phyloP scores from a whole-genome alignment of 2,329 filamentous ascomycete genomes.

The Ambrosiella xylebori region DNA sequence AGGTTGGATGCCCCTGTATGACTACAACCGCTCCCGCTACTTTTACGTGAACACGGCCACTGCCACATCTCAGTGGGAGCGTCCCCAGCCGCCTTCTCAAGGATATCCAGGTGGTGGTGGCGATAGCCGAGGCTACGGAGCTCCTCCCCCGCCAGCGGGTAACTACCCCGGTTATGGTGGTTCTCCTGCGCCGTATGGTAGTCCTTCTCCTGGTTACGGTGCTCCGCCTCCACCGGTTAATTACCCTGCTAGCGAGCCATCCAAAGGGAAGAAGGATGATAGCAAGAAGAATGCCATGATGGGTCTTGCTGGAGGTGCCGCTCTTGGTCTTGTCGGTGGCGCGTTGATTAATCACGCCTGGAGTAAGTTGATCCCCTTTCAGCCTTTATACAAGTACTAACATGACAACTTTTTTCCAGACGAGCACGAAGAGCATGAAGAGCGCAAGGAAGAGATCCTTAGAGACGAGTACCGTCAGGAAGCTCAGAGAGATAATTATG shows the following conservation, averaged over 20 bases:
- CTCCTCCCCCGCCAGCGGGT: conserved; percentile 4
- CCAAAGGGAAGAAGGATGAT: conserved; percentile 24
- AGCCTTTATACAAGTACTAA: neutral
- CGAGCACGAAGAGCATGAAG: conserved; percentile 8
- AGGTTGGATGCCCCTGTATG: conserved; percentile 48
- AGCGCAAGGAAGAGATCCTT: neutral
- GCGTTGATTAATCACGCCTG: conserved; percentile 40
- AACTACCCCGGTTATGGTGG: conserved; percentile 4
- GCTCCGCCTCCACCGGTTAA: conserved; percentile 13
- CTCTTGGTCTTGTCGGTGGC: conserved; percentile 38
- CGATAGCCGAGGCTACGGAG: conserved; percentile 8
- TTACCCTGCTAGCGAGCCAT: conserved; percentile 9
- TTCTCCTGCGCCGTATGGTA: neutral
- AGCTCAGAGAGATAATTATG: conserved; percentile 4
- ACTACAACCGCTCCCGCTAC: conserved; percentile 42
- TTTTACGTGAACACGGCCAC: conserved; percentile 47
- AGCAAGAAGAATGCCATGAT: conserved; percentile 38
- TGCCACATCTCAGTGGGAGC: conserved; percentile 47
- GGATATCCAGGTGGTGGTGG: neutral
- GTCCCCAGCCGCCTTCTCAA: conserved; percentile 22
- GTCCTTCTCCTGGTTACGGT: conserved; percentile 2
- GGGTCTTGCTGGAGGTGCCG: conserved; percentile 42
- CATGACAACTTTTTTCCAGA: conserved; percentile 1
- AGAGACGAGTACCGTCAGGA: conserved; percentile 4
- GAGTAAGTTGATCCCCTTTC: conserved; percentile 22